Base-by-base conservation (phyloP, 345 rosid genomes). In the Eucalyptus brandiana region DNA sequence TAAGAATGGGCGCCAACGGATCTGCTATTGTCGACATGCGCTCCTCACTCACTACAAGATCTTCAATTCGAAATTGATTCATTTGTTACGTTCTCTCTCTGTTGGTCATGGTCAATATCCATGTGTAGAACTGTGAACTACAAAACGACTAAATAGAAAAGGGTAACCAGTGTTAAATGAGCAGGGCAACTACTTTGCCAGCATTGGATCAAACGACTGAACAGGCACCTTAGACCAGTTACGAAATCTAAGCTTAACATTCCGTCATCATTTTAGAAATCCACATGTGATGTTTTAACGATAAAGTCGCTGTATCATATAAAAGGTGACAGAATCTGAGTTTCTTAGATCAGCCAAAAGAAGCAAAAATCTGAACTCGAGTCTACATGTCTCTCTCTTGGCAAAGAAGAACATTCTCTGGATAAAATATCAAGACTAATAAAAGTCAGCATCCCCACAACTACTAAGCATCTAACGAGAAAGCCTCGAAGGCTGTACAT, bases 21-120 rank as follows among this genome's bases (percentile, higher is more conserved):
- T 97, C 99, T 76, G 97, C 97, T 48, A 97, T 97, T 92, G 99
- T 98, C 13, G 97, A 98, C 92, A 97, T 97, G 98, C 93, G 98
- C 80, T 95, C 99, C 30, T 97, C 98, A 0, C 99, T 98, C 86
- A 97, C 98, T 53, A 96, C 99, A 32, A 92, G 96, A 92, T 91
- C 96, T 48, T 90, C 95, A 1, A 65, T 83, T 49, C 95, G 89
- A 81, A 89, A 93, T 88, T 93, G 91, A 91, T 53, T 49, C 26
- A 42, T 81, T 42, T 26, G 86, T 12, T 28, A 40, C 60, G 19
- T 67, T 32, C 21, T 13, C 21, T 26, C 48, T 40, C 28, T 53
- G 26, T 37, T 88, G 51, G 40, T 47, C 34, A 44, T 51, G 47
- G 58, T 65, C 42, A 76, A 19, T 45, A 45, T 87, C 83, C 53